These are phyloP conservation scores for Naumovozyma castellii DNA, from an alignment of 805 yeast species.

Conservation along the genomic window DNA sequence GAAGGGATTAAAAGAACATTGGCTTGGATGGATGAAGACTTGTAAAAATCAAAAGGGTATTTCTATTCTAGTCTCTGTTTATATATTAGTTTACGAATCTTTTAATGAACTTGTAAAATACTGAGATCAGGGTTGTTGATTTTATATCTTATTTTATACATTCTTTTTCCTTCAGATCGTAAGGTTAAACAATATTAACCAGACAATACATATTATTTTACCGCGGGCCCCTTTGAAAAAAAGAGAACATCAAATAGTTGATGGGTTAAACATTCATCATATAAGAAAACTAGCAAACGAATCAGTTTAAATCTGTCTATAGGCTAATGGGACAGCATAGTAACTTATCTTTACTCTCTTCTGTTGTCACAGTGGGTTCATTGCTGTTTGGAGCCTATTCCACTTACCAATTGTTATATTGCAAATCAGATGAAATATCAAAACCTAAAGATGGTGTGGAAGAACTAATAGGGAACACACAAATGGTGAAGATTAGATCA, in stretches of 20 bases:
- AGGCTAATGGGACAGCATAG: background rate
- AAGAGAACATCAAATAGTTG: too few species aligned
- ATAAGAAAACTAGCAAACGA: too few species aligned
- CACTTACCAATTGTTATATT: background rate
- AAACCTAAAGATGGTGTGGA: constrained; percentile 44
- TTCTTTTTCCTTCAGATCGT: too few species aligned
- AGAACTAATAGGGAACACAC: constrained; percentile 85
- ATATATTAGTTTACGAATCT: background rate
- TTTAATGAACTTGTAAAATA: too few species aligned
- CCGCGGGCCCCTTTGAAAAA: too few species aligned
- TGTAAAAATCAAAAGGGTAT: constrained; percentile 4
- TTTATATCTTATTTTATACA: too few species aligned
- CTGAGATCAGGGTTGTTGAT: too few species aligned
- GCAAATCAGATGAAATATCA: background rate
- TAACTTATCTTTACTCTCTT: background rate
- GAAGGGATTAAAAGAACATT: constrained; percentile 72
- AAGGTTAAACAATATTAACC: too few species aligned
- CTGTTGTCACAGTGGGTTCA: background rate
- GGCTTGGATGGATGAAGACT: constrained; percentile 76
- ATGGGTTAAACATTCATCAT: too few species aligned
- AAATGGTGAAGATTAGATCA: constrained; percentile 64
- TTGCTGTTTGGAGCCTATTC: background rate
- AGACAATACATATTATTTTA: too few species aligned
- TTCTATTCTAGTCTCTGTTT: background rate
- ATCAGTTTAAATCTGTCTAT: too few species aligned